Conservation (phyloP, 305 asterid genomes). For the Rubia balearica region DNA sequence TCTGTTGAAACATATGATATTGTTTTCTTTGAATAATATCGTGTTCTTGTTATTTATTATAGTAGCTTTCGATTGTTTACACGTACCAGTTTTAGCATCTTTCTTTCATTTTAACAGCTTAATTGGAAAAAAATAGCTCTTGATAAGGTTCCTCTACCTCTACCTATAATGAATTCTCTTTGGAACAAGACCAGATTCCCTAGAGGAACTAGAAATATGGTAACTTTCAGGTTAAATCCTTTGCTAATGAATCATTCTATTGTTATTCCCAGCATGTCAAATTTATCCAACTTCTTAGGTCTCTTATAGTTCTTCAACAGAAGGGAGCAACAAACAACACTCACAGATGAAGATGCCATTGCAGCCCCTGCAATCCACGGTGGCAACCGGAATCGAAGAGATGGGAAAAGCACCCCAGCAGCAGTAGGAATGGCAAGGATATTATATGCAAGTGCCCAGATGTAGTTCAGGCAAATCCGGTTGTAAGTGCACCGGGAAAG, state of each 20-base stretch:
- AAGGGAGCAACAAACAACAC: conserved; percentile 83
- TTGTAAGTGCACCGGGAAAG: conserved; percentile 63
- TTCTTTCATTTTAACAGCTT: neutral
- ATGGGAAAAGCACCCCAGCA: conserved; percentile 73
- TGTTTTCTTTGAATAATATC: neutral
- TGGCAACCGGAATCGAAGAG: conserved; percentile 61
- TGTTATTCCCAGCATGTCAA: conserved; percentile 21
- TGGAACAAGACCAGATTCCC: neutral
- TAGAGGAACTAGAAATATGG: neutral
- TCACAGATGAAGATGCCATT: conserved; percentile 85
- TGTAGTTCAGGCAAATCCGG: conserved; percentile 62
- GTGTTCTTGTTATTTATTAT: no score
- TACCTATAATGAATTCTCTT: neutral
- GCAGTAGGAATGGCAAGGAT: conserved; percentile 71
- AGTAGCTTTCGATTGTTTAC: neutral
- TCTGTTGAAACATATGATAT: neutral
- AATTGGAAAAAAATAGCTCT: neutral
- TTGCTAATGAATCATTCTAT: conserved; percentile 13
- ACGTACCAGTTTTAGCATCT: no score
- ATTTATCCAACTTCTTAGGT: conserved; percentile 43
- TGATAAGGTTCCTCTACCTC: neutral
- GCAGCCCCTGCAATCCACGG: conserved; percentile 97
- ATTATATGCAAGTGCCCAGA: conserved; percentile 82
- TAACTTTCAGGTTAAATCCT: neutral
- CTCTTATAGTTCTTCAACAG: conserved; percentile 64